These are phyloP conservation scores for Globisporangium heterothallicum DNA, from an alignment of 352 stramenopile genomes.

Conservation along the genomic window DNA sequence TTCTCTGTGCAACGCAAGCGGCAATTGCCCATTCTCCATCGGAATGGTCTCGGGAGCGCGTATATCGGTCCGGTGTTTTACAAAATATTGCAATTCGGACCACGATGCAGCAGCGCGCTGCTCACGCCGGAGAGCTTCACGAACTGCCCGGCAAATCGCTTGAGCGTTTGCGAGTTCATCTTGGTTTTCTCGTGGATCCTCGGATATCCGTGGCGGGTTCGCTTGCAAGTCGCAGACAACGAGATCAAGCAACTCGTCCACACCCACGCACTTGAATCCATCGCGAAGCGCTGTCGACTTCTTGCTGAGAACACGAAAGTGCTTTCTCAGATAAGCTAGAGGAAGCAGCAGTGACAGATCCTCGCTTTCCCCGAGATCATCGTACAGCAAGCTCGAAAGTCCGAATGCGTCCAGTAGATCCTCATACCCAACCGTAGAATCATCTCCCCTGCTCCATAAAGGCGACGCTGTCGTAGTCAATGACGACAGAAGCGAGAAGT, in stretches of 20 bases:
- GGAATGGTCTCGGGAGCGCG: background rate
- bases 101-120: background rate
- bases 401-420: conserved; percentile 1
- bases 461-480: background rate
- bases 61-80: background rate
- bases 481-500: conserved; percentile 3
- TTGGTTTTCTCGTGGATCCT: background rate
- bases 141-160: background rate
- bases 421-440: background rate
- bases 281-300: background rate
- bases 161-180: background rate
- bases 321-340: conserved; percentile 2
- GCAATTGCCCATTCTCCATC: background rate
- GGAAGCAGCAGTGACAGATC: background rate
- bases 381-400: background rate
- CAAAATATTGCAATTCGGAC: conserved; percentile 4
- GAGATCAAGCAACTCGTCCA: background rate
- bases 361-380: background rate
- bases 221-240: background rate
- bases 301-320: conserved; percentile 3
- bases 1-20: background rate
- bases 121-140: background rate
- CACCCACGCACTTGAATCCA: background rate
- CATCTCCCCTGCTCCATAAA: background rate
- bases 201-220: background rate